A percentile compares a stretch with the other conserved stretches of the same genome.
Conservation (phyloP, 768 basidiomycete species). For the Calocybe gangraenosa region DNA sequence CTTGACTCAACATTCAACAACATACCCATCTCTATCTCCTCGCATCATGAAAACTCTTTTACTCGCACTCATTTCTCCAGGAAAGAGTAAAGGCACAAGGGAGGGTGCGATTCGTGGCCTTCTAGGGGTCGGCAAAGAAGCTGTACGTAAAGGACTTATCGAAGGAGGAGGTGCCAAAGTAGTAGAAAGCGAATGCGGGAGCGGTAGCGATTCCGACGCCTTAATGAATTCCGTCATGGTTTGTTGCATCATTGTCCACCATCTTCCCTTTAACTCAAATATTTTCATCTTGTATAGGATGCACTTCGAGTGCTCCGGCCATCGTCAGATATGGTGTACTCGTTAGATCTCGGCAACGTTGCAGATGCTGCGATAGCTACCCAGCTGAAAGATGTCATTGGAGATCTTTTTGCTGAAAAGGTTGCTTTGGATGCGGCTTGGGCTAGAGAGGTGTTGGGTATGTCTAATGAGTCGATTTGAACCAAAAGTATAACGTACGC, state of each 20-base stretch:
- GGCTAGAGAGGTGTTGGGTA: slow-evolving; percentile 55
- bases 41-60: slow-evolving; percentile 94
- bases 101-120: slow-evolving; percentile 90
- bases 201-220: slow-evolving; percentile 31
- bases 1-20: slow-evolving; percentile 78
- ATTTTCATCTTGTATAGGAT: slow-evolving; percentile 33
- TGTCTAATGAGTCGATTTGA: slow-evolving; percentile 11
- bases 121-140: slow-evolving; percentile 80
- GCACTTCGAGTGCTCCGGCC: slow-evolving; percentile 59
- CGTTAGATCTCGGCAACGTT: slow-evolving; percentile 45
- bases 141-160: slow-evolving; percentile 76
- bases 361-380: slow-evolving; percentile 43
- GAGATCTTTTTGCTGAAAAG: slow-evolving; percentile 57
- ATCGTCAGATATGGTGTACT: slow-evolving; percentile 52
- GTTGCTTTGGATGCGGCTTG: slow-evolving; percentile 58
- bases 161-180: slow-evolving; percentile 77
- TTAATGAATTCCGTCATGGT: slow-evolving; percentile 60
- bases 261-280: not conserved
- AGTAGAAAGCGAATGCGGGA: slow-evolving; percentile 61
- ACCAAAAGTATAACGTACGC: too few relatives aligned
- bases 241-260: slow-evolving; percentile 12
- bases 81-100: slow-evolving; percentile 74
- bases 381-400: slow-evolving; percentile 51
- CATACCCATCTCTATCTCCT: slow-evolving; percentile 81
- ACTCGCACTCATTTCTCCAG: slow-evolving; percentile 71